These are phyloP conservation scores for Candida sithepensis DNA, from an alignment of 805 yeast species.

Conservation along the genomic window DNA sequence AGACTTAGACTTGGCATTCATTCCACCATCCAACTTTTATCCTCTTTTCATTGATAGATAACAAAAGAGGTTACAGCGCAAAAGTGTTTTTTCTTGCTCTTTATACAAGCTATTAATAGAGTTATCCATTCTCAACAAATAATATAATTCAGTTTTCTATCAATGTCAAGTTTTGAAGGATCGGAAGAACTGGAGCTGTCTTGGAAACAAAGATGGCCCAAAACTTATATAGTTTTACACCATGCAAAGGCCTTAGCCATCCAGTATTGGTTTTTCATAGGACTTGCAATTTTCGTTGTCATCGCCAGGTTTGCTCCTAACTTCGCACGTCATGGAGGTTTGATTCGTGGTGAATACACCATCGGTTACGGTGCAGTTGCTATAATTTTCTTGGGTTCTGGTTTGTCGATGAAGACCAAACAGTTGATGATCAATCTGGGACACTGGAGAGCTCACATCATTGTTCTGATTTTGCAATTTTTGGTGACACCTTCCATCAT, in stretches of 20 bases:
- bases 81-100: too few species aligned
- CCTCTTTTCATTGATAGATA: too few species aligned
- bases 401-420: constrained; percentile 68
- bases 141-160: too few species aligned
- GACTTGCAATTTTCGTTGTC: constrained; percentile 67
- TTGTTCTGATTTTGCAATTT: constrained; percentile 65
- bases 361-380: constrained; percentile 88
- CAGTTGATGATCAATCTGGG: constrained; percentile 58
- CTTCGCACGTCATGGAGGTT: constrained; percentile 81
- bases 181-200: too few species aligned
- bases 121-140: too few species aligned
- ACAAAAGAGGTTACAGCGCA: too few species aligned
- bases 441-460: constrained; percentile 80
- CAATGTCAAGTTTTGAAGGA: too few species aligned
- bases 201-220: constrained; percentile 8
- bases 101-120: too few species aligned
- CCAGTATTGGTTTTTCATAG: constrained; percentile 74
- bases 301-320: constrained; percentile 76
- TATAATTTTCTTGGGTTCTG: constrained; percentile 75
- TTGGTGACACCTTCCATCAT: constrained; percentile 48
- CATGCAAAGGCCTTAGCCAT: constrained; percentile 1
- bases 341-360: constrained; percentile 67
- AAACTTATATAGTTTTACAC: constrained; percentile 3
- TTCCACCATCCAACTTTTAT: too few species aligned
- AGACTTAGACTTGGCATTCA: too few species aligned